Evolutionary conservation across 257 asterid genomes (phyloP), one percentile per base, ranked within the genome.

Genomic region (Striga asiatica): DNA sequence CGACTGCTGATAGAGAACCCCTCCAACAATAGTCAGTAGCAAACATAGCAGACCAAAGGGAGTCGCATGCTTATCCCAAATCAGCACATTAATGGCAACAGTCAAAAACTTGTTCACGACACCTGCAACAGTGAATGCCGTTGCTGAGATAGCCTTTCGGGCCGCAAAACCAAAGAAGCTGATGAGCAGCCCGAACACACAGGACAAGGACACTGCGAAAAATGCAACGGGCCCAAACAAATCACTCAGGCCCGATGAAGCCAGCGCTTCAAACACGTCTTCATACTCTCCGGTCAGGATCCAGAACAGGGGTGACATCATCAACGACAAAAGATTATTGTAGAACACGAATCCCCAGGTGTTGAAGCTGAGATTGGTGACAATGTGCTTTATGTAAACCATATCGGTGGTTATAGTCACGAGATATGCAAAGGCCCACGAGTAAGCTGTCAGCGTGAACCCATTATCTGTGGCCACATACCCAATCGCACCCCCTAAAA

Each of bases 371-470:
- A 92, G 82, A 77, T 82, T 92, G 6, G 95, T 92, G 43, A 91
- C 98, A 94, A 91, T 91, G 61, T 87, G 98, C 75, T 91, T 91
- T 56, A 91, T 88, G 67, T 92, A 92, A 27, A 92, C 98, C 98
- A 92, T 91, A 6, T 2, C 6, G 31, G 6, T 6, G 31, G 31
- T 3, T 6, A 27, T 27, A 27, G 97, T 88, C 14, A 92, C 83
- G 78, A 92, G 49, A 66, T 92, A 92, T 0, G 97, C 97, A 47
- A 84, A 71, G 16, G 98, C 98, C 98, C 97, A 92, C 0, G 97
- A 81, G 64, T 88, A 92, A 0, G 95, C 95, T 11, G 95, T 88
- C 66, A 84, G 37, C 1, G 83, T 71, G 52, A 92, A 88, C 21
- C 84, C 97, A 55, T 87, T 71, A 71, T 92, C 97, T 0, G 97